Conservation (phyloP, 202 grass and related monocot species). For the Saccharum hybrid region DNA sequence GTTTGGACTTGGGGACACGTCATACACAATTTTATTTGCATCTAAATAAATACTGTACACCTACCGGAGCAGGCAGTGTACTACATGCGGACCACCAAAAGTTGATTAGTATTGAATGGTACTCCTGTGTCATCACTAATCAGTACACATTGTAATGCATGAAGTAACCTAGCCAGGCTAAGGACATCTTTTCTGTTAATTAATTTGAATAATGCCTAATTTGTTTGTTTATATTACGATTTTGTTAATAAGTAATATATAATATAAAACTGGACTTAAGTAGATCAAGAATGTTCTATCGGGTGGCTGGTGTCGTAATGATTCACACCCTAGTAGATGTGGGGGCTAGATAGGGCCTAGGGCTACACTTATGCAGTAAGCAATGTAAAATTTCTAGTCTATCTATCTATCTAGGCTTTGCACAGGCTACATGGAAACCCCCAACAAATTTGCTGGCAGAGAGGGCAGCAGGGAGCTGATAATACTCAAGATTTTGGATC, state of each 20-base stretch:
- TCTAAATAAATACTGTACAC: constrained; percentile 22
- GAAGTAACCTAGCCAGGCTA: neutral
- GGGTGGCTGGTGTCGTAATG: constrained; percentile 8
- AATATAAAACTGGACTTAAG: neutral
- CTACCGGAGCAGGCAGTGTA: constrained; percentile 19
- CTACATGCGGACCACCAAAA: neutral
- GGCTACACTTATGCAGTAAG: neutral
- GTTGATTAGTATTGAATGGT: neutral
- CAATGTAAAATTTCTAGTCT: constrained; percentile 30
- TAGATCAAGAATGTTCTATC: constrained; percentile 43
- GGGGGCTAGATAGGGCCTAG: neutral
- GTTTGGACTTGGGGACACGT: constrained; percentile 11
- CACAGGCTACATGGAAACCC: constrained; percentile 23
- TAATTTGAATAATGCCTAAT: neutral
- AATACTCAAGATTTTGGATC: neutral
- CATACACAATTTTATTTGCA: neutral
- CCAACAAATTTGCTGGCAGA: constrained; percentile 31
- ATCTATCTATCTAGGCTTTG: neutral
- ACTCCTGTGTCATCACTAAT: neutral
- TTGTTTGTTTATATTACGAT: neutral
- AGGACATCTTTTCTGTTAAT: neutral
- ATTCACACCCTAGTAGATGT: constrained; percentile 26
- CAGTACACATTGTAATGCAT: neutral
- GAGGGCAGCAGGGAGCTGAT: neutral
- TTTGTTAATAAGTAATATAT: neutral